phyloP scores from a whole-genome alignment of 805 yeast species.

The Starmerella sp. region DNA sequence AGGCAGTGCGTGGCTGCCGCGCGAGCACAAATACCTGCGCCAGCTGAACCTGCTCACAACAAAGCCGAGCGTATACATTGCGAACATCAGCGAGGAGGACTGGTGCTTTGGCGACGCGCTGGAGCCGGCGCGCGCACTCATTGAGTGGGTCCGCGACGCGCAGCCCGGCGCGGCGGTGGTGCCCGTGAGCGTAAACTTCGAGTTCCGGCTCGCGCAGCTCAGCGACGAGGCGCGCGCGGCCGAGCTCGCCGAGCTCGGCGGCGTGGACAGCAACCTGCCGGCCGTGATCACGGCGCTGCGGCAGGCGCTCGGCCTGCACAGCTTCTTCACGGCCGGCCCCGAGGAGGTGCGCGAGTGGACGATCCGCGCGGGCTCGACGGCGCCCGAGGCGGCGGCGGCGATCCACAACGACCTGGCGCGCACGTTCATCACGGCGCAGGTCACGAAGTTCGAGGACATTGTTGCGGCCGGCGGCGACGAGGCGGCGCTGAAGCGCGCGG shows the following conservation, averaged over 20 bases:
- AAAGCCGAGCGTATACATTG: slow-evolving; percentile 71
- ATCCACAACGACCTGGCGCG: slow-evolving; percentile 77
- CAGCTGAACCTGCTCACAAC: slow-evolving; percentile 68
- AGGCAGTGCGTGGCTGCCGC: slow-evolving; percentile 41
- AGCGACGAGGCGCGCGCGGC: slow-evolving; percentile 24
- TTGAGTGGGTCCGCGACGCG: slow-evolving; percentile 55
- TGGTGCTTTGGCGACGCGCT: slow-evolving; percentile 40
- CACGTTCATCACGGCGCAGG: slow-evolving; percentile 70
- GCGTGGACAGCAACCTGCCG: slow-evolving; percentile 42
- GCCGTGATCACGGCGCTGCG: slow-evolving; percentile 56
- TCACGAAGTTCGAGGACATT: slow-evolving; percentile 56
- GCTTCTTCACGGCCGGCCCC: slow-evolving; percentile 75
- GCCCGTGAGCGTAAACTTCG: slow-evolving; percentile 60
- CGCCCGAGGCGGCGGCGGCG: slow-evolving; percentile 83
- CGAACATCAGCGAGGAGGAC: slow-evolving; percentile 65
- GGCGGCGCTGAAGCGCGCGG: slow-evolving; percentile 44
- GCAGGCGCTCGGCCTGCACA: slow-evolving; percentile 53
- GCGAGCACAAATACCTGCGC: slow-evolving; percentile 38
- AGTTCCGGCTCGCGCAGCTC: slow-evolving; percentile 50
- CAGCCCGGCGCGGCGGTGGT: slow-evolving; percentile 53
- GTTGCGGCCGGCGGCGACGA: slow-evolving; percentile 38
- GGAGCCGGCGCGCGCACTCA: slow-evolving; percentile 36
- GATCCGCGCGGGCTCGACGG: slow-evolving; percentile 58
- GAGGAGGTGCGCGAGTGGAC: slow-evolving; percentile 86
- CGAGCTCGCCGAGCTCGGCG: slow-evolving; percentile 25